Conservation (phyloP, 2,329 filamentous ascomycete genomes). For the Colletotrichum ledebouriae region DNA sequence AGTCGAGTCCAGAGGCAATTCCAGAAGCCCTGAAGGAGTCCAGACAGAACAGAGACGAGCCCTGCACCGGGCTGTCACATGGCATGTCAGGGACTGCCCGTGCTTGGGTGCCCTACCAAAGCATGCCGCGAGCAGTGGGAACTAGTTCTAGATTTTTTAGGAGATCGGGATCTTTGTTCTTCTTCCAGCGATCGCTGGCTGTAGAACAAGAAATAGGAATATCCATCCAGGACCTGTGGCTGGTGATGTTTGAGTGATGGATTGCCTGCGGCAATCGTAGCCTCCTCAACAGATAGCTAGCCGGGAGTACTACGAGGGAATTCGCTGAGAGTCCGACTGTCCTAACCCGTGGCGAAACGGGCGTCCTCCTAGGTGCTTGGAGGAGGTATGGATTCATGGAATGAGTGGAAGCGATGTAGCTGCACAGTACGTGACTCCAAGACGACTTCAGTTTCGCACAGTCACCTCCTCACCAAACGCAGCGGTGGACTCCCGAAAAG, state of each 20-base stretch:
- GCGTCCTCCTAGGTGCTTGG: neutral
- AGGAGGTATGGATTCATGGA: neutral
- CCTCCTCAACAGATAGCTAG: slow-evolving; percentile 16
- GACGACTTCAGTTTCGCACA: slow-evolving; percentile 1
- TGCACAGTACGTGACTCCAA: slow-evolving; percentile 7
- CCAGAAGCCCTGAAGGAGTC: neutral
- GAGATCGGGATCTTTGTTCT: slow-evolving; percentile 22
- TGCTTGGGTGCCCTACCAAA: slow-evolving; percentile 3
- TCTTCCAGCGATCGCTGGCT: neutral
- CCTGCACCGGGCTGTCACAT: slow-evolving; percentile 35
- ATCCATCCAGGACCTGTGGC: slow-evolving; percentile 1
- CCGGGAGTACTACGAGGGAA: slow-evolving; percentile 13
- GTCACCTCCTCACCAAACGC: slow-evolving; percentile 20
- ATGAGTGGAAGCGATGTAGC: neutral
- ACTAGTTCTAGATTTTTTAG: slow-evolving; percentile 23
- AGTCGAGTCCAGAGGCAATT: slow-evolving; percentile 14
- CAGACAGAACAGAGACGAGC: neutral
- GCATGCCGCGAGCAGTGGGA: slow-evolving; percentile 14
- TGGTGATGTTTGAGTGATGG: slow-evolving; percentile 5
- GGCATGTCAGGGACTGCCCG: slow-evolving; percentile 31
- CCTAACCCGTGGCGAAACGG: neutral
- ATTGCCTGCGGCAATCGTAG: slow-evolving; percentile 13
- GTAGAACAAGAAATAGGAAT: neutral
- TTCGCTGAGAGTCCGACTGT: neutral
- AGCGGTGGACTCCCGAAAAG: slow-evolving; percentile 20